These are phyloP conservation scores for Pelargonium cotyledonis DNA, from an alignment of 441 rosid species.

Conservation along the genomic window DNA sequence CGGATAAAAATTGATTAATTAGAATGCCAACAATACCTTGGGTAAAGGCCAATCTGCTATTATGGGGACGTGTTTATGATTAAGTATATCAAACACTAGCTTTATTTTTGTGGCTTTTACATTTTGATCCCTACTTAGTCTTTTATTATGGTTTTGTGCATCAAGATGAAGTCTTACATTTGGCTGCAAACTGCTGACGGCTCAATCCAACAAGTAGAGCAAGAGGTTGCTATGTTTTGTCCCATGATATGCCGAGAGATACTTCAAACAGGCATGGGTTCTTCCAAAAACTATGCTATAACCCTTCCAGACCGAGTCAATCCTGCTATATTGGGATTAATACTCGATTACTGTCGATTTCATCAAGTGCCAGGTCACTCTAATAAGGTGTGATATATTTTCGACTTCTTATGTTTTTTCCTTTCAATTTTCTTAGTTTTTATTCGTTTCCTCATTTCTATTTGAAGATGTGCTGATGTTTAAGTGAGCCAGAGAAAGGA, in stretches of 20 bases:
- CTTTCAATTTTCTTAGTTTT: conserved; percentile 3
- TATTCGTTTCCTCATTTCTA: conserved; percentile 4
- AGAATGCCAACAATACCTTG: neutral
- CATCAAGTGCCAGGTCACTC: conserved; percentile 66
- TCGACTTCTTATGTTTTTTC: neutral
- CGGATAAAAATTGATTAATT: no score
- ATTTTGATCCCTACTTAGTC: neutral
- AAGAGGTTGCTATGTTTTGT: conserved; percentile 73
- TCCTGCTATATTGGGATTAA: conserved; percentile 45
- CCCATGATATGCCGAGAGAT: conserved; percentile 59
- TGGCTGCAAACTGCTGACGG: conserved; percentile 73
- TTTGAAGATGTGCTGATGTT: conserved; percentile 1
- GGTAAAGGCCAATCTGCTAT: neutral
- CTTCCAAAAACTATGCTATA: conserved; percentile 61
- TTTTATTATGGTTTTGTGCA: conserved; percentile 11
- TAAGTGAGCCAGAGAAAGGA: conserved; percentile 6
- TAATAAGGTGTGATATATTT: conserved; percentile 42
- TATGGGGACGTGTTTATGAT: neutral
- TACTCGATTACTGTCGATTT: conserved; percentile 65
- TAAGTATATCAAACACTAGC: neutral
- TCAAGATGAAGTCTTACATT: conserved; percentile 57
- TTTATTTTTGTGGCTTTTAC: neutral
- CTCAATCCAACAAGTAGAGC: conserved; percentile 65
- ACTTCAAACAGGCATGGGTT: conserved; percentile 51
- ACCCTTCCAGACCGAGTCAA: conserved; percentile 55